A percentile compares a stretch with the other conserved stretches of the same genome.
Evolutionary conservation across 2,329 filamentous ascomycete genomes (phyloP).

Genomic region (Dactylellina leptospora): DNA sequence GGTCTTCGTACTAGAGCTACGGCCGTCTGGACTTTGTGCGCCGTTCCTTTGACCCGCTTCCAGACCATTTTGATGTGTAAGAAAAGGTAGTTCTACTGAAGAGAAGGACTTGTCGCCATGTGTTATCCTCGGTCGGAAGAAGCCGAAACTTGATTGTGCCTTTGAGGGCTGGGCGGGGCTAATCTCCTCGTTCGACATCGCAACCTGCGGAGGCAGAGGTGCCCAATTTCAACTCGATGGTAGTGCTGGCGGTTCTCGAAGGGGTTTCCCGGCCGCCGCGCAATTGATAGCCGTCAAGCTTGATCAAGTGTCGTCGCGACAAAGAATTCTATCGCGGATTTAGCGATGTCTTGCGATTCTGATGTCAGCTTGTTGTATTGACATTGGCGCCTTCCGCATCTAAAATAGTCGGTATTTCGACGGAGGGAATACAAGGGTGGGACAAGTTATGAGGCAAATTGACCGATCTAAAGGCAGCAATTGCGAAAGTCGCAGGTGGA

Average conservation of each 20-base stretch:
- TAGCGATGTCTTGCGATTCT: neutral
- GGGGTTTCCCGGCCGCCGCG: neutral
- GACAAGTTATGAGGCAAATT: too few species aligned
- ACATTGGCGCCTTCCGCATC: neutral
- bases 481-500: too few species aligned
- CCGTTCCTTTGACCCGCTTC: constrained; percentile 4
- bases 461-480: too few species aligned
- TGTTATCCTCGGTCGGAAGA: constrained; percentile 30
- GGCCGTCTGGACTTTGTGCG: constrained; percentile 23
- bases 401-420: neutral
- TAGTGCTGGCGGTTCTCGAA: too few species aligned
- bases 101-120: constrained; percentile 25
- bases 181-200: constrained; percentile 33
- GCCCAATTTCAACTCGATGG: too few species aligned
- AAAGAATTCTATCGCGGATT: too few species aligned
- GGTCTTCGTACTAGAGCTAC: constrained; percentile 32
- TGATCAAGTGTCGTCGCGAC: too few species aligned
- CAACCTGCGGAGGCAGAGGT: neutral
- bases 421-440: neutral
- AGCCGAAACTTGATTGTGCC: constrained; percentile 23
- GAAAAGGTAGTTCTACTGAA: constrained; percentile 32
- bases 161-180: constrained; percentile 8
- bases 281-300: neutral
- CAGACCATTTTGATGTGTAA: constrained; percentile 22
- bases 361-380: neutral